Percentiles rank a stretch among this genome's conserved stretches.
Evolutionary conservation across 139 green algal genomes (phyloP).

Genomic region (Chlorella sorokiniana): DNA sequence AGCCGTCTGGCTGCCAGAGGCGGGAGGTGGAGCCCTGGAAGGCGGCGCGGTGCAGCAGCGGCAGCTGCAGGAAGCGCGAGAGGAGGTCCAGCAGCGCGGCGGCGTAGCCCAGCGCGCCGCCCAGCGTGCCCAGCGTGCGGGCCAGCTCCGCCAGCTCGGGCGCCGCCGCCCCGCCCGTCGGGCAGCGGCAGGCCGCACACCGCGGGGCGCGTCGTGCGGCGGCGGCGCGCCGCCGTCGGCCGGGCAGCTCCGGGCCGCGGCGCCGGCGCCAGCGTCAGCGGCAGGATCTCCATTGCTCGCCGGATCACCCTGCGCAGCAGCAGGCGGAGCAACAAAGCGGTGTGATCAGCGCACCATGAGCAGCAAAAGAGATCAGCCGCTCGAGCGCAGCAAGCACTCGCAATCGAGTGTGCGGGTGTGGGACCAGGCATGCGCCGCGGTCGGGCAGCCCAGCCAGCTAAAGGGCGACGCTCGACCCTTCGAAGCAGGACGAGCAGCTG

Average conservation of each 20-base stretch:
- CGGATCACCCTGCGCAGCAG: constrained; percentile 39
- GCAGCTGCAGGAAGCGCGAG: constrained; percentile 58
- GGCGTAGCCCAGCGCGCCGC: constrained; percentile 66
- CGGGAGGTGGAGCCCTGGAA: constrained; percentile 61
- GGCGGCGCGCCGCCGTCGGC: background rate
- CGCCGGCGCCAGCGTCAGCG: constrained; percentile 31
- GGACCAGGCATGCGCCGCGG: background rate
- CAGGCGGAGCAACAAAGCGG: background rate
- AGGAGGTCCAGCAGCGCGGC: constrained; percentile 68
- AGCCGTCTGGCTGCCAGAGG: constrained; percentile 67
- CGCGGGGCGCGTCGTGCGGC: constrained; percentile 22
- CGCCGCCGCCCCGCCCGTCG: constrained; percentile 23
- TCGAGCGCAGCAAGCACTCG: too few species aligned
- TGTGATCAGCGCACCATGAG: background rate
- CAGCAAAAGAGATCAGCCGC: background rate
- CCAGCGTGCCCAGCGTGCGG: constrained; percentile 33
- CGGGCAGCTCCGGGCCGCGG: constrained; percentile 9
- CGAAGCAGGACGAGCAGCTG: background rate
- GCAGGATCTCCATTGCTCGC: constrained; percentile 53
- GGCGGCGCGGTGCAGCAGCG: constrained; percentile 62
- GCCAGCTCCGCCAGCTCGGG: constrained; percentile 11
- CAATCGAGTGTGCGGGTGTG: background rate
- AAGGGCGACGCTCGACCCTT: background rate
- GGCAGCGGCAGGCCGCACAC: constrained; percentile 52
- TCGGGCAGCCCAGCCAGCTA: background rate